phyloP scores from a whole-genome alignment of 1,284 basidiomycete genomes.

The Termitomyces sp. region DNA sequence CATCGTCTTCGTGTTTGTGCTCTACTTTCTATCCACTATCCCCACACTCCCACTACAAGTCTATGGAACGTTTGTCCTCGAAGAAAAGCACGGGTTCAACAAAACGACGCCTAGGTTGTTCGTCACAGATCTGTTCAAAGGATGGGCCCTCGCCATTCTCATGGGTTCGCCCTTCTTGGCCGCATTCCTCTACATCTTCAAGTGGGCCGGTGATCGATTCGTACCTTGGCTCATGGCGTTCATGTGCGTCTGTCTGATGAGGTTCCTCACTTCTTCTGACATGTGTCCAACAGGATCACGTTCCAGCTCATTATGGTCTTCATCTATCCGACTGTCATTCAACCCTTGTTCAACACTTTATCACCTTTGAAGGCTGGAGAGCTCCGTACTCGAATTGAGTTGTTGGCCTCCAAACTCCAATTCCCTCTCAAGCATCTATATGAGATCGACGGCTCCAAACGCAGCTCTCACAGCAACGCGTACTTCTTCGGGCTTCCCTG shows the following conservation, averaged over 20 bases:
- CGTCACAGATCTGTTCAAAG: constrained; percentile 76
- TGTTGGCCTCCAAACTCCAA: constrained; percentile 71
- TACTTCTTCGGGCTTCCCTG: constrained; percentile 94
- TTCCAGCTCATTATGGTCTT: constrained; percentile 86
- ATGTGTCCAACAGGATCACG: constrained; percentile 45
- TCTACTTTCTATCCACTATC: constrained; percentile 65
- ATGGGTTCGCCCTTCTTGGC: constrained; percentile 89
- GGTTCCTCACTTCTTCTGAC: neutral
- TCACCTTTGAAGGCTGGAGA: constrained; percentile 79
- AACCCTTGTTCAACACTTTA: constrained; percentile 96
- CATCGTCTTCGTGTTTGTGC: constrained; percentile 68
- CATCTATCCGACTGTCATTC: constrained; percentile 86
- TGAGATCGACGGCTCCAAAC: constrained; percentile 95
- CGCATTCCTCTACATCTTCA: constrained; percentile 84
- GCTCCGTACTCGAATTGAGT: constrained; percentile 70
- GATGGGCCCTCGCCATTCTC: constrained; percentile 66
- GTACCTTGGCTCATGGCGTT: constrained; percentile 88
- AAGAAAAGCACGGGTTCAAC: constrained; percentile 96
- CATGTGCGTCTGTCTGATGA: constrained; percentile 44
- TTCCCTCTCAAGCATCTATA: constrained; percentile 96
- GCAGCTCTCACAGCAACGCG: constrained; percentile 92
- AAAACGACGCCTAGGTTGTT: constrained; percentile 81
- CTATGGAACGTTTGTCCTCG: constrained; percentile 91
- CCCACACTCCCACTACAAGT: constrained; percentile 71
- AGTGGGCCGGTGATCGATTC: constrained; percentile 88